Base-by-base conservation (phyloP, 2,329 filamentous ascomycete genomes). In the Neonectria punicea region DNA sequence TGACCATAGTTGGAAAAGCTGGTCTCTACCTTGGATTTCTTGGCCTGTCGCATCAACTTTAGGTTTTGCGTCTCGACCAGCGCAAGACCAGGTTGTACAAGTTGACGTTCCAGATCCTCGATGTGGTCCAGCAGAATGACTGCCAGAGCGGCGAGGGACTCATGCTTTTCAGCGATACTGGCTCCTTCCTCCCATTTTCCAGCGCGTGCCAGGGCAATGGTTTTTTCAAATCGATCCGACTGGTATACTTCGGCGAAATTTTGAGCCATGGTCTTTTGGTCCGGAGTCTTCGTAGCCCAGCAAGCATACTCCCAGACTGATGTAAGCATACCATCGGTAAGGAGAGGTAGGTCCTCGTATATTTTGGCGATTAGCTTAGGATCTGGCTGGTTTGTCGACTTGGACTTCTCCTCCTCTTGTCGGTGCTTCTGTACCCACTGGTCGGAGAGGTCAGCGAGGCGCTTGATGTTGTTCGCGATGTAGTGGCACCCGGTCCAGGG, bases 401-500 rank as follows among this genome's bases (percentile, higher is more conserved):
- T 80, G 10, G 69, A 58, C 20, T 78, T 77, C 16, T 78, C 69
- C 30, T 75, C 67, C 36, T 72, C 67, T 1, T 76, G 71, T 25
- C 81, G 81, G 67, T 85, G 80, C 56, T 84, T 80, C 51, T 84
- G 81, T 4, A 87, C 80, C 87, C 86, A 89, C 63, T 85, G 82
- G 28, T 85, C 81, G 43, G 84, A 84, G 18, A 91, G 82, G 67
- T 90, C 86, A 25, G 87, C 81, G 16, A 90, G 82, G 18, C 88
- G 87, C 73, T 88, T 87, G 13, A 84, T 73, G 66, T 90, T 90
- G 75, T 89, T 89, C 55, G 88, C 86, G 60, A 90, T 82, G 67
- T 85, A 88, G 47, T 82, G 79, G 69, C 87, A 89, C 16, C 93
- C 94, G 0, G 94, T 98, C 96, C 96, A 99, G 49, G 94, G 92